Evolutionary conservation across 441 rosid genomes (phyloP).

Genomic region (Brassica balearica): DNA sequence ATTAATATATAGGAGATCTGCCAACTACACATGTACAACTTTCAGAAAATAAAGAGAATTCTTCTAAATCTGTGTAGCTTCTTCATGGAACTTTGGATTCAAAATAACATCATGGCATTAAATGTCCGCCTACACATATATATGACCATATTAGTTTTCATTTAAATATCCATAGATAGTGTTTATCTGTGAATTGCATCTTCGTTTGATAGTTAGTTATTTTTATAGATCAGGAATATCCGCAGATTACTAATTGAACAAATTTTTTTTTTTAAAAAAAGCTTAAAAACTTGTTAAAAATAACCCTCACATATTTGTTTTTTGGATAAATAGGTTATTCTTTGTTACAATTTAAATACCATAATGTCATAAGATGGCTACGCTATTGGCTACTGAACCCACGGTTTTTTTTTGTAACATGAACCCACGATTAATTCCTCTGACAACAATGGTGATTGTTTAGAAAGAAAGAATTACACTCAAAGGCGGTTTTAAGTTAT

Average conservation of each 20-base stretch:
- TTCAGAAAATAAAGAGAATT: not conserved
- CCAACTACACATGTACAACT: not conserved
- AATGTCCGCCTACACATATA: no score
- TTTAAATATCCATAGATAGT: not conserved
- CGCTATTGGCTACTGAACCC: slow-evolving; percentile 29
- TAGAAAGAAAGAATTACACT: not conserved
- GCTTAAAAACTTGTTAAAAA: no score
- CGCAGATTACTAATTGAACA: no score
- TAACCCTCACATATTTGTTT: slow-evolving; percentile 16
- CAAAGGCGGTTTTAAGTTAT: no score
- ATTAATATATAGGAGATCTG: not conserved
- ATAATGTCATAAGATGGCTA: slow-evolving; percentile 34
- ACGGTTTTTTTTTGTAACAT: no score
- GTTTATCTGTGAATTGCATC: no score
- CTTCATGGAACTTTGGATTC: no score
- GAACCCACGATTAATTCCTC: slow-evolving; percentile 29
- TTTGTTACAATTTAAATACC: slow-evolving; percentile 1
- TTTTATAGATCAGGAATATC: no score
- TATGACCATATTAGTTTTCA: no score
- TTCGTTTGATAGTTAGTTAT: no score
- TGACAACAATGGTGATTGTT: slow-evolving; percentile 37
- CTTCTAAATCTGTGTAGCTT: not conserved
- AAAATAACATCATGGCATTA: no score
- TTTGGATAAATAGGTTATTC: not conserved
- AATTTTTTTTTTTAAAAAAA: no score